Conservation (phyloP, 2,329 filamentous ascomycete species). For the Calonectria henricotiae region DNA sequence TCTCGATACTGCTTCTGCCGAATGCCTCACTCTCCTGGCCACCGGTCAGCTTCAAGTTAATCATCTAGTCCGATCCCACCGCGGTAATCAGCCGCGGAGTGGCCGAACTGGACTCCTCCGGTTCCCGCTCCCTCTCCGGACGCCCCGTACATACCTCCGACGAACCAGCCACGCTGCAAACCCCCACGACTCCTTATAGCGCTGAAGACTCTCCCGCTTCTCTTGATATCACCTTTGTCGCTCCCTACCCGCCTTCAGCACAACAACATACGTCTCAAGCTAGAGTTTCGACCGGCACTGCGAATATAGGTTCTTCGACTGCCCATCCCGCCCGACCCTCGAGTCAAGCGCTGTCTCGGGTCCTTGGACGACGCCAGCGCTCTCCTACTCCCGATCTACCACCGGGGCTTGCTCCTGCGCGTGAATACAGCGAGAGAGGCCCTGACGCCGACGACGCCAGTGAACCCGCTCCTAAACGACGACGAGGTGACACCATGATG, state of each 20-base stretch:
- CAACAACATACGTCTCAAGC: slow-evolving; percentile 47
- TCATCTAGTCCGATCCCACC: slow-evolving; percentile 49
- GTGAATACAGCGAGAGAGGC: slow-evolving; percentile 42
- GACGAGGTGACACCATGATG: slow-evolving; percentile 77
- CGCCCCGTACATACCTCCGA: slow-evolving; percentile 69
- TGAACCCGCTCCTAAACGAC: slow-evolving; percentile 62
- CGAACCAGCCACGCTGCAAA: slow-evolving; percentile 74
- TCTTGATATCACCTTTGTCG: slow-evolving; percentile 33
- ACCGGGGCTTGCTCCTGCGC: slow-evolving; percentile 53
- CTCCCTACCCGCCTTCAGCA: slow-evolving; percentile 41
- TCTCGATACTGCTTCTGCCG: slow-evolving; percentile 19
- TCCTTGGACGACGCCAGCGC: slow-evolving; percentile 73
- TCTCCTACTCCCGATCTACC: slow-evolving; percentile 58
- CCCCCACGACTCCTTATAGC: slow-evolving; percentile 66
- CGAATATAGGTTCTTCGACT: slow-evolving; percentile 62
- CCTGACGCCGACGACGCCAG: slow-evolving; percentile 42
- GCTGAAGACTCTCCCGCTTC: slow-evolving; percentile 62
- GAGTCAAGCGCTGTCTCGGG: slow-evolving; percentile 55
- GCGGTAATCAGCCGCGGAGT: slow-evolving; percentile 61
- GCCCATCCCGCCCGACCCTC: slow-evolving; percentile 49
- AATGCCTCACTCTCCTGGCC: slow-evolving; percentile 46
- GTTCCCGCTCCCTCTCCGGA: slow-evolving; percentile 56
- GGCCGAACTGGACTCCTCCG: slow-evolving; percentile 62
- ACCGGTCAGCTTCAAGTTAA: slow-evolving; percentile 48
- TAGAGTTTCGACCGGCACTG: slow-evolving; percentile 54